Evolutionary conservation across 192 early-diverging fungal species (phyloP).

Genomic region (Backusella morwellensis): DNA sequence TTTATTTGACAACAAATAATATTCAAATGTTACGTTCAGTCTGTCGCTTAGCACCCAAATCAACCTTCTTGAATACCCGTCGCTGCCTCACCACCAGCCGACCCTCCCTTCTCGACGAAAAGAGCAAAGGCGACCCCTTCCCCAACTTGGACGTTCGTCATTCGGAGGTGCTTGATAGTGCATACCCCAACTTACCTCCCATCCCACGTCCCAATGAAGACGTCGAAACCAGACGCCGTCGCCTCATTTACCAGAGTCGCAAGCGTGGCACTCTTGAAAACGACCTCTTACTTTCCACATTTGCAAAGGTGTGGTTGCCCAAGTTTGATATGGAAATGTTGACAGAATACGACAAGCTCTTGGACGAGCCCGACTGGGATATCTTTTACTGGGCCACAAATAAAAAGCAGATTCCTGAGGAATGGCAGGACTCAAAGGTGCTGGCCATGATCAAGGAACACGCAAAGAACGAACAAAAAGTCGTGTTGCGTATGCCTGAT

Average conservation of each 20-base stretch:
- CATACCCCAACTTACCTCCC: conserved; percentile 49
- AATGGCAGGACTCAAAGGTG: conserved; percentile 46
- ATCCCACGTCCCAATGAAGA: conserved; percentile 63
- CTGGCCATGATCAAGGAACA: conserved; percentile 70
- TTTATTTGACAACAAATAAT: no score
- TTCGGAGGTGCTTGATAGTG: conserved; percentile 21
- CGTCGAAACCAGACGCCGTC: conserved; percentile 68
- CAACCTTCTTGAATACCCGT: background rate
- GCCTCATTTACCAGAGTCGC: conserved; percentile 82
- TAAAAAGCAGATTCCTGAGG: conserved; percentile 62
- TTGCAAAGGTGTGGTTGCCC: conserved; percentile 65
- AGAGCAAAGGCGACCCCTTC: conserved; percentile 26
- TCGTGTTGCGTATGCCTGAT: conserved; percentile 85
- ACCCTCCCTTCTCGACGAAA: background rate
- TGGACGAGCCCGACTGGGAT: conserved; percentile 95
- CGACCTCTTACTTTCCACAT: conserved; percentile 88
- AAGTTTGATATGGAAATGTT: conserved; percentile 56
- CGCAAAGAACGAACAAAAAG: conserved; percentile 71
- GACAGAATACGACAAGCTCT: conserved; percentile 73
- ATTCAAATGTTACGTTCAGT: background rate
- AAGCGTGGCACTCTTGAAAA: conserved; percentile 96
- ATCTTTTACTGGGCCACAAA: conserved; percentile 90
- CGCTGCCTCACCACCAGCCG: background rate
- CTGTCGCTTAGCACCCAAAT: background rate
- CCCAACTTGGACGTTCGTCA: conserved; percentile 35